Evolutionary conservation across 2,329 filamentous ascomycete species (phyloP).

Genomic region (Pestalotiopsis sp.): DNA sequence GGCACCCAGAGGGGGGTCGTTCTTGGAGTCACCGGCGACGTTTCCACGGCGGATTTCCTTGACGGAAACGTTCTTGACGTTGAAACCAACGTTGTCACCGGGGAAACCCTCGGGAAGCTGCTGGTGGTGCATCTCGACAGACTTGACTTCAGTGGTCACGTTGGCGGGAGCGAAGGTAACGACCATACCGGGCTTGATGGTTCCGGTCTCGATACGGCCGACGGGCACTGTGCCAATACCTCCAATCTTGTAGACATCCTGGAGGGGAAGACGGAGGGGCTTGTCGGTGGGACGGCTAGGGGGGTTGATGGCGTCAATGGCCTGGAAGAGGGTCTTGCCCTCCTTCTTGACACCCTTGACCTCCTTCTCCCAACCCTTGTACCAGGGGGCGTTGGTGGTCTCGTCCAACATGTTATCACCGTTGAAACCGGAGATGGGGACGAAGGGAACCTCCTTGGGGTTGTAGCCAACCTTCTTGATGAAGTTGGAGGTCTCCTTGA

Average conservation of each 20-base stretch:
- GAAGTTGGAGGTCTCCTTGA: slow-evolving; percentile 99
- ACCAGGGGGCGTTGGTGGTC: slow-evolving; percentile 97
- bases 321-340: slow-evolving; percentile 98
- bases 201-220: slow-evolving; percentile 99
- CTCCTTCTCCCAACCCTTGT: slow-evolving; percentile 99
- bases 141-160: slow-evolving; percentile 99
- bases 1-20: slow-evolving; percentile 87
- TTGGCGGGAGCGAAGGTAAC: slow-evolving; percentile 98
- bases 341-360: slow-evolving; percentile 76
- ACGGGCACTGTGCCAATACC: slow-evolving; percentile 99
- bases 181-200: slow-evolving; percentile 89
- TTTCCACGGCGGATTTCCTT: slow-evolving; percentile 99
- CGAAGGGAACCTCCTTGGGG: slow-evolving; percentile 97
- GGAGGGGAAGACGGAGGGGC: slow-evolving; percentile 99
- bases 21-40: slow-evolving; percentile 99
- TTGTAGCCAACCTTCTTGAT: slow-evolving; percentile 99
- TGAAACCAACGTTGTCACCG: slow-evolving; percentile 99
- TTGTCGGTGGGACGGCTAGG: slow-evolving; percentile 96
- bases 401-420: slow-evolving; percentile 98
- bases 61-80: slow-evolving; percentile 99
- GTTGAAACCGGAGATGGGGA: slow-evolving; percentile 99
- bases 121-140: slow-evolving; percentile 99
- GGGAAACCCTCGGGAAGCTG: slow-evolving; percentile 93
- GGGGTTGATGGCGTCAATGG: slow-evolving; percentile 94
- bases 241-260: slow-evolving; percentile 99